These are phyloP conservation scores for Geotrichum ghanense DNA, from an alignment of 805 yeast species.

Conservation along the genomic window DNA sequence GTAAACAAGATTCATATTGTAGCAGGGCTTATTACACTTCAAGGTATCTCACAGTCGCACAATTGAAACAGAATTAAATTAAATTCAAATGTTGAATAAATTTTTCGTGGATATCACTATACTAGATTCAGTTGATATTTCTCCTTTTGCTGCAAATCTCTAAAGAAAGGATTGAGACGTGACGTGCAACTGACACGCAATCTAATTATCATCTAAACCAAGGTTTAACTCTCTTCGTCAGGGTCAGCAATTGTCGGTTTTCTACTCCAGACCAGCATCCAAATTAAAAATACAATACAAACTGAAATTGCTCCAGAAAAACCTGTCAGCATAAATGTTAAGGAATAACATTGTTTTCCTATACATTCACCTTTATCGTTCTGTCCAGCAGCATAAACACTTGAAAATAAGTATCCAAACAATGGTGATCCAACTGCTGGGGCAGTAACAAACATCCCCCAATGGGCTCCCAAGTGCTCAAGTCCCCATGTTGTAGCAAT, in stretches of 20 bases:
- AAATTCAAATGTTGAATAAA: too few relatives aligned
- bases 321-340: neutral
- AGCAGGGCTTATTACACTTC: too few relatives aligned
- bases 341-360: neutral
- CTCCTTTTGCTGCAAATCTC: too few relatives aligned
- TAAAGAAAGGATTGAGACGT: too few relatives aligned
- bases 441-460: conserved; percentile 83
- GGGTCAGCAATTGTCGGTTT: neutral
- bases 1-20: too few relatives aligned
- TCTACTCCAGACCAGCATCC: neutral
- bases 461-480: conserved; percentile 79
- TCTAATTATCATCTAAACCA: too few relatives aligned
- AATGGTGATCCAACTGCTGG: conserved; percentile 73
- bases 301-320: neutral
- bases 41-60: too few relatives aligned
- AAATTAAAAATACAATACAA: neutral
- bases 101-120: too few relatives aligned
- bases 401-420: conserved; percentile 62
- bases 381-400: conserved; percentile 35
- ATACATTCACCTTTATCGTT: neutral
- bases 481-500: conserved; percentile 81
- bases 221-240: neutral
- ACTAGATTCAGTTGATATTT: too few relatives aligned
- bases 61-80: too few relatives aligned
- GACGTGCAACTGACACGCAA: too few relatives aligned